Evolutionary conservation across 805 yeast genomes (phyloP).

Genomic region (Ogataea saltuana): DNA sequence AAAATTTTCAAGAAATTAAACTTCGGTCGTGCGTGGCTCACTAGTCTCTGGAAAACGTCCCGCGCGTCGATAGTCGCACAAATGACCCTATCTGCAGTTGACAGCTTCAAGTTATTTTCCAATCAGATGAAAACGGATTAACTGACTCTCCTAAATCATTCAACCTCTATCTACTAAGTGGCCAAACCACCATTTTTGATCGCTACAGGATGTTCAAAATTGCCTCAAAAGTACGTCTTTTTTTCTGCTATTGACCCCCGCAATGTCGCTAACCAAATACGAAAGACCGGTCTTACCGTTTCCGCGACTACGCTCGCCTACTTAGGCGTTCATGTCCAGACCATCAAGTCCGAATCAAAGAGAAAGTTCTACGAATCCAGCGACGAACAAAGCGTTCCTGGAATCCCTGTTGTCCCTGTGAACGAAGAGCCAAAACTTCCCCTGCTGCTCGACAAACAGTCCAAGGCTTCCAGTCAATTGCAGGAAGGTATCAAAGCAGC

Average conservation of each 20-base stretch:
- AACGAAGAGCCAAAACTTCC: conserved; percentile 22
- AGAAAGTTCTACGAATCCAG: conserved; percentile 31
- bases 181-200: neutral
- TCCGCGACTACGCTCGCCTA: conserved; percentile 14
- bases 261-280: neutral
- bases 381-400: conserved; percentile 23
- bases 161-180: neutral
- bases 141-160: neutral
- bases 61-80: conserved; percentile 20
- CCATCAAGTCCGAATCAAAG: conserved; percentile 25
- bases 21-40: conserved; percentile 1
- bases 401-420: conserved; percentile 21
- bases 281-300: conserved; percentile 13
- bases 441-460: conserved; percentile 17
- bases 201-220: conserved; percentile 10
- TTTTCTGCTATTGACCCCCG: neutral
- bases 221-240: conserved; percentile 11
- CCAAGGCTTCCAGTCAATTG: conserved; percentile 31
- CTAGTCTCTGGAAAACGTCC: too few relatives aligned
- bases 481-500: conserved; percentile 49
- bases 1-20: conserved; percentile 10
- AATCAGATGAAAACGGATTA: neutral
- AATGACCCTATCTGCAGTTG: neutral
- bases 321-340: neutral
- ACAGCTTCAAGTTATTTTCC: neutral